Percentiles rank a stretch among this genome's conserved stretches.
Evolutionary conservation across 1,139 yeast species (phyloP).

Genomic region (Blastobotrys persicus): DNA sequence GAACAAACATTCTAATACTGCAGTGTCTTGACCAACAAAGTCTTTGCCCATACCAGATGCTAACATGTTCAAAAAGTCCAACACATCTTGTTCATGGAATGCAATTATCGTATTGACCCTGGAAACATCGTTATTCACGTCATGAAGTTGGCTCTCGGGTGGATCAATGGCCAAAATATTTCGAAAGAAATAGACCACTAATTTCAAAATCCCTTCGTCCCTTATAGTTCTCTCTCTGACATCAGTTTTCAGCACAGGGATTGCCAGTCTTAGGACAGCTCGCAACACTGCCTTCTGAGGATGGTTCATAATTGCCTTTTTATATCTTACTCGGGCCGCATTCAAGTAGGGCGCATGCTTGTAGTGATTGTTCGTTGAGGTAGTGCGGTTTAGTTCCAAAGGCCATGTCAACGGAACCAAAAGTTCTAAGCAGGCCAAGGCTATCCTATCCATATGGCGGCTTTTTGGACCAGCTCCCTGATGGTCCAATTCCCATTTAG

Average conservation of each 20-base stretch:
- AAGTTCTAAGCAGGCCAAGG: conserved; percentile 71
- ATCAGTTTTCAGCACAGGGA: conserved; percentile 55
- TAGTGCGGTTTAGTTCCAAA: conserved; percentile 52
- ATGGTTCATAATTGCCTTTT: conserved; percentile 59
- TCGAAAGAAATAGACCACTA: conserved; percentile 71
- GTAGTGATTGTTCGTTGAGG: conserved; percentile 51
- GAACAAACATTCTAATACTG: conserved; percentile 68
- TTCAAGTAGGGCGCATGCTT: conserved; percentile 58
- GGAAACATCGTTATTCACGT: conserved; percentile 60
- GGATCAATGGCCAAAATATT: conserved; percentile 78
- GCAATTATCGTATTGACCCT: conserved; percentile 55
- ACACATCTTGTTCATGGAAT: conserved; percentile 66
- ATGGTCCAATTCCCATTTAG: conserved; percentile 63
- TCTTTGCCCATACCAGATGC: conserved; percentile 63
- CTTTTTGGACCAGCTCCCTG: conserved; percentile 37
- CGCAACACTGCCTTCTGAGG: conserved; percentile 61
- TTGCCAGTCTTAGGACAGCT: conserved; percentile 67
- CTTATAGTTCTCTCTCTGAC: conserved; percentile 60
- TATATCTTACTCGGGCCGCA: conserved; percentile 67
- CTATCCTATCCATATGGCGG: conserved; percentile 52
- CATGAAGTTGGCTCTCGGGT: conserved; percentile 40
- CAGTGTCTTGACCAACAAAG: conserved; percentile 62
- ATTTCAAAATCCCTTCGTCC: conserved; percentile 69
- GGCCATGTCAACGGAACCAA: conserved; percentile 91
- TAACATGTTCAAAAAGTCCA: conserved; percentile 66